Evolutionary conservation across 1,139 yeast species (phyloP).

Genomic region (Yamadazyma taylorii): DNA sequence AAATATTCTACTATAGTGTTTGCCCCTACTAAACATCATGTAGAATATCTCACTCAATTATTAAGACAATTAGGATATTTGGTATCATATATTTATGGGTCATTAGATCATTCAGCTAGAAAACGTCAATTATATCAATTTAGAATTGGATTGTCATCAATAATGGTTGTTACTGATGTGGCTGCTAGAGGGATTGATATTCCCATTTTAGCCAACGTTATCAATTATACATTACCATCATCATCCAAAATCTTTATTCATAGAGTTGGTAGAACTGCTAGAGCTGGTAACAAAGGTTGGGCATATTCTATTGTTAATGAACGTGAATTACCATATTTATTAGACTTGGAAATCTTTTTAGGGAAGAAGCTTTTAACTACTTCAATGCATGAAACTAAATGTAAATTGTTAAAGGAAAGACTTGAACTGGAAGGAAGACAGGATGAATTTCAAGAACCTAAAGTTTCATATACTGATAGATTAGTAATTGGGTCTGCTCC

Average conservation of each 20-base stretch:
- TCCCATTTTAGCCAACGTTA: constrained; percentile 91
- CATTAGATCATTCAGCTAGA: constrained; percentile 94
- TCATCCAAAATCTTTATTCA: constrained; percentile 93
- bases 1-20: constrained; percentile 86
- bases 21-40: constrained; percentile 97
- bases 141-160: constrained; percentile 75
- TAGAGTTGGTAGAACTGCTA: constrained; percentile 98
- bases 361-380: constrained; percentile 79
- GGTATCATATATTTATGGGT: constrained; percentile 87
- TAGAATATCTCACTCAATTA: constrained; percentile 77
- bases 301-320: constrained; percentile 90
- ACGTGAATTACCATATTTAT: constrained; percentile 81
- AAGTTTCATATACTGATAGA: constrained; percentile 69
- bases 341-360: constrained; percentile 87
- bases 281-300: constrained; percentile 99
- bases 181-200: constrained; percentile 99
- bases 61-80: constrained; percentile 80
- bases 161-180: constrained; percentile 94
- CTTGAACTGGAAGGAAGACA: constrained; percentile 23
- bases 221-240: constrained; percentile 87
- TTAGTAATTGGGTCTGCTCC: constrained; percentile 85
- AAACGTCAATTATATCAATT: constrained; percentile 84
- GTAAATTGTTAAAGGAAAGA: constrained; percentile 48
- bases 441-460: constrained; percentile 48
- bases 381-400: constrained; percentile 64